Base-by-base conservation (phyloP, 352 stramenopile genomes). In the Bremia lactucae region DNA sequence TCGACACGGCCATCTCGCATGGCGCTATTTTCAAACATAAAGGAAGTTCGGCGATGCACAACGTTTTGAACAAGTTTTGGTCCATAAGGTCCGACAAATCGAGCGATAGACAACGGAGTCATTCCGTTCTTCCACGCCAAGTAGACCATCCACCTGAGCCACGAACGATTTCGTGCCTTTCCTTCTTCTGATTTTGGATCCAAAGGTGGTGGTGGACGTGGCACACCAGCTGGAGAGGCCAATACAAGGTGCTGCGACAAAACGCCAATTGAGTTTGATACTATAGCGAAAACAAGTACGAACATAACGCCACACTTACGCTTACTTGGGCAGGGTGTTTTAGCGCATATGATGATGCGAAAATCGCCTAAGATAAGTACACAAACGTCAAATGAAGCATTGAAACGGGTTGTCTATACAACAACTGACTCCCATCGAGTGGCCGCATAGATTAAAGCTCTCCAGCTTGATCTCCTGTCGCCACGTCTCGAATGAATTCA, bases 161-260 rank as follows among this genome's bases (percentile, higher is more conserved):
- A 83, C n/a, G 69, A 85, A 2, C 40, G 49, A 13, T 65, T 72
- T 1, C 40, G 49, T 34, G 54, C 55, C 44, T 62, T 47, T 14
- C 53, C 59, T 25, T 78, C 52, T 15, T 64, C 51, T 3, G 64
- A 62, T 9, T 44, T 62, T 15, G 55, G 63, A 43, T 73, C 52
- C 1, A 52, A 61, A n/a, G 61, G 58, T 0, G 72, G 68, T 2
- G 73, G 79, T 4, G 69, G 57, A 15, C 65, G 72, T n/a, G 57
- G 51, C 3, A 89, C 60, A 37, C 79, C 79, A 26, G 76, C 75
- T 19, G 79, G 76, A 6, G 79, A 92, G 15, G 75, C 72, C 15
- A 89, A 54, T 6, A 92, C 58, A 15, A 92, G 48, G 50, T 89
- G 79, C 75, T n/a, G n/a, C n/a, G n/a, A n/a, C n/a, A n/a, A n/a